phyloP scores from a whole-genome alignment of 306 rosid species.

The Malus sylvestris region DNA sequence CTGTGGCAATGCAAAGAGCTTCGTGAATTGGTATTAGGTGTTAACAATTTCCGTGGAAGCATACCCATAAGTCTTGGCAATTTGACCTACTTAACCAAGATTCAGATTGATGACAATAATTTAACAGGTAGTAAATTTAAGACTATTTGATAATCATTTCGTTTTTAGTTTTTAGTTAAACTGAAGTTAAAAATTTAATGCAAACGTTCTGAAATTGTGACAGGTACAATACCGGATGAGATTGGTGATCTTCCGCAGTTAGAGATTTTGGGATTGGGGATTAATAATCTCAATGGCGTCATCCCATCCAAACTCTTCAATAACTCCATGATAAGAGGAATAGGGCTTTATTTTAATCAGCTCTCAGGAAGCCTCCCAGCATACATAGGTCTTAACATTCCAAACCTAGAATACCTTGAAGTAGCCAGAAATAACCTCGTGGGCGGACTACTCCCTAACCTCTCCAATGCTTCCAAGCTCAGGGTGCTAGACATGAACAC shows the following conservation, averaged over 20 bases:
- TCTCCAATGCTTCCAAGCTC: background rate
- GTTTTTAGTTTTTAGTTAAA: too few species aligned
- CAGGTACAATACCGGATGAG: background rate
- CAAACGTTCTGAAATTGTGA: background rate
- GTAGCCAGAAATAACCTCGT: background rate
- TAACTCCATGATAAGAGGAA: background rate
- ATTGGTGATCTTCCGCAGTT: background rate
- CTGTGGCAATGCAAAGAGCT: background rate
- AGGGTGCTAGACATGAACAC: fast-evolving
- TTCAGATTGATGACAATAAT: too few species aligned
- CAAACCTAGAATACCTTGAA: background rate
- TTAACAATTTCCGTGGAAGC: too few species aligned
- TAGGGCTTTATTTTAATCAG: background rate
- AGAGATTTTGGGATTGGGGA: fast-evolving
- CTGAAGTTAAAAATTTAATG: too few species aligned
- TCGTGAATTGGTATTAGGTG: fast-evolving
- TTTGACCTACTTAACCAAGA: too few species aligned
- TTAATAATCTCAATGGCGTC: background rate
- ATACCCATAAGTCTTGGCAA: too few species aligned
- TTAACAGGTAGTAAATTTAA: too few species aligned
- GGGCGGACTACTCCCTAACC: background rate
- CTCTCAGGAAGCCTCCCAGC: background rate
- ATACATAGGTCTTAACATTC: background rate
- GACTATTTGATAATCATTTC: too few species aligned
- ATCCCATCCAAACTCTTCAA: background rate